Conservation (phyloP, 768 basidiomycete genomes). For the Sarcodon aspratus region DNA sequence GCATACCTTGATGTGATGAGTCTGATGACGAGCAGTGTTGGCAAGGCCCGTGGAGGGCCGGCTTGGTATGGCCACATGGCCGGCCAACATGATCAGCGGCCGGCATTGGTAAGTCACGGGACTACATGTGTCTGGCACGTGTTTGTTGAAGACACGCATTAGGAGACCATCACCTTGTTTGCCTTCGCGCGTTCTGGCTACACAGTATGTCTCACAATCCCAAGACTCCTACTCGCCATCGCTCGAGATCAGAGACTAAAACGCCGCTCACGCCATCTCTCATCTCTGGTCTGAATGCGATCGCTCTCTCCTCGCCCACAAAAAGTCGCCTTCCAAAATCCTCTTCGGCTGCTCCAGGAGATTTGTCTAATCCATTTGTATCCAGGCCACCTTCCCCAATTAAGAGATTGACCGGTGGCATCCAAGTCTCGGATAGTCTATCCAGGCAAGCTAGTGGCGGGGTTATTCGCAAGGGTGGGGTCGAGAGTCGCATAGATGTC, state of each 20-base stretch:
- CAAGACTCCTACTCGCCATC: slow-evolving; percentile 34
- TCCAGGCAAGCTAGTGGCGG: slow-evolving; percentile 55
- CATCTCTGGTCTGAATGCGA: slow-evolving; percentile 24
- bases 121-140: no score
- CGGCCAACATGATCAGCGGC: no score
- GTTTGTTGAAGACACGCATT: no score
- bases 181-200: no score
- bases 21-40: no score
- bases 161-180: not conserved
- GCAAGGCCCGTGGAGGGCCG: no score
- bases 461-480: slow-evolving; percentile 65
- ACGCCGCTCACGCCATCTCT: slow-evolving; percentile 37
- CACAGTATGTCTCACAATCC: slow-evolving; percentile 19
- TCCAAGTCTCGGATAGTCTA: slow-evolving; percentile 40
- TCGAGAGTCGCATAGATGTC: slow-evolving; percentile 69
- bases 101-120: no score
- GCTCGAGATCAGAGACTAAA: slow-evolving; percentile 37
- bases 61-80: no score
- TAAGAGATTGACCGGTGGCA: slow-evolving; percentile 43
- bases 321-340: slow-evolving; percentile 16
- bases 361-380: slow-evolving; percentile 52
- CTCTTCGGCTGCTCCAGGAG: slow-evolving; percentile 21
- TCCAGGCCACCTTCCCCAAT: slow-evolving; percentile 51
- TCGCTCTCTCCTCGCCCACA: slow-evolving; percentile 20
- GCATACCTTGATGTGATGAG: no score